phyloP scores from a whole-genome alignment of 108 stramenopile species.

The Stephanodiscus minutulus region DNA sequence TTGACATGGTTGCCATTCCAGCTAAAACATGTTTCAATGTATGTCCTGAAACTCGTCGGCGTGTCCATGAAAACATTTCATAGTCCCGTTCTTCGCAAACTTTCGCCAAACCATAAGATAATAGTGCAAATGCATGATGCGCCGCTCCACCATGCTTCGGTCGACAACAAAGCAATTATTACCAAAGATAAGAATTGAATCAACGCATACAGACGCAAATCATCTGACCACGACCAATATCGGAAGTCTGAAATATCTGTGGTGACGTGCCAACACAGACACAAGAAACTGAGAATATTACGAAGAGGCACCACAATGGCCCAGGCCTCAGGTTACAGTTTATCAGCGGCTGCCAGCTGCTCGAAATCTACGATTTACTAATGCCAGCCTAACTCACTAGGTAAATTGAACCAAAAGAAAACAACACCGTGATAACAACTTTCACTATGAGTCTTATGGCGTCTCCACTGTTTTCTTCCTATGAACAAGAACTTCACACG shows the following conservation, averaged over 20 bases:
- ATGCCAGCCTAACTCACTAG: no score
- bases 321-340: no score
- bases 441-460: neutral
- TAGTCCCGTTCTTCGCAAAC: conserved; percentile 20
- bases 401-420: no score
- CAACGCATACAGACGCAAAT: conserved; percentile 30
- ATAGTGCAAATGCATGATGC: conserved; percentile 22
- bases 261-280: no score
- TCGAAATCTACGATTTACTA: no score
- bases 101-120: conserved; percentile 23
- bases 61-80: conserved; percentile 17
- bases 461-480: neutral
- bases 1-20: conserved; percentile 22
- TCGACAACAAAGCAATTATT: conserved; percentile 15
- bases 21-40: conserved; percentile 28
- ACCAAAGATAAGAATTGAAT: conserved; percentile 20
- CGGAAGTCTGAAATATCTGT: no score
- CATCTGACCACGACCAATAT: conserved; percentile 35
- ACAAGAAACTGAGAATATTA: no score
- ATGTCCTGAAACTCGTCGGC: conserved; percentile 18
- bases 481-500: neutral
- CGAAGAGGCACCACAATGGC: no score
- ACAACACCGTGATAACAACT: no score
- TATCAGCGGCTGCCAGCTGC: no score
- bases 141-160: conserved; percentile 9